Percentiles rank a stretch among this genome's conserved stretches.
Conservation (phyloP, 2,329 filamentous ascomycete species). For the Arthroderma sp. region DNA sequence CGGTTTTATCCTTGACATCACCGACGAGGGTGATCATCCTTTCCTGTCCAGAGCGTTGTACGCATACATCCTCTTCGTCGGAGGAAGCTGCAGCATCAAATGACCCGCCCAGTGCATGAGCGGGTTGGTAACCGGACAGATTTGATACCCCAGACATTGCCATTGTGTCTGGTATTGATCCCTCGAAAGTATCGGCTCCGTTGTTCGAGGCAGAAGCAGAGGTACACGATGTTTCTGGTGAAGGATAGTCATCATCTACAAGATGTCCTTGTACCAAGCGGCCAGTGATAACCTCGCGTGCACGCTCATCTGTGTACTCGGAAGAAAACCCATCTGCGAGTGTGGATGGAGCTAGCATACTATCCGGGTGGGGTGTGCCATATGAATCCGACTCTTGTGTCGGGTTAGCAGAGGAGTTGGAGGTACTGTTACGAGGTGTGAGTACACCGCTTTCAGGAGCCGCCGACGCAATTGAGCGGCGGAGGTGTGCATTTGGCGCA, state of each 20-base stretch:
- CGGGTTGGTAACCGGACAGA: constrained; percentile 57
- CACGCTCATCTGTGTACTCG: constrained; percentile 66
- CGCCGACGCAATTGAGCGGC: not conserved
- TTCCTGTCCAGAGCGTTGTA: constrained; percentile 62
- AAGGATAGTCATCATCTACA: constrained; percentile 85
- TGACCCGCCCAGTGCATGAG: constrained; percentile 68
- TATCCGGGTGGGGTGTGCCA: constrained; percentile 2
- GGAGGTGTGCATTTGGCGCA: not conserved
- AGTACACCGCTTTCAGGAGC: not conserved
- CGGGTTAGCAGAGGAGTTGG: constrained; percentile 4
- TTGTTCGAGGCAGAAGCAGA: constrained; percentile 49
- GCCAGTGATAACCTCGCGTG: constrained; percentile 80
- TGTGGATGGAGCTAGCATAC: not conserved
- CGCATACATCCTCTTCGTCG: constrained; percentile 65
- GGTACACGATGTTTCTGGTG: constrained; percentile 49
- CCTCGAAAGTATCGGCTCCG: constrained; percentile 37
- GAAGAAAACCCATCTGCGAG: constrained; percentile 18
- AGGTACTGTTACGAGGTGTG: not conserved
- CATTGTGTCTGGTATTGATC: constrained; percentile 67
- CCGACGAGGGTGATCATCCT: constrained; percentile 97
- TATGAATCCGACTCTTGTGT: not conserved
- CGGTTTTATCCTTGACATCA: constrained; percentile 74
- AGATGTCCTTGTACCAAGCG: constrained; percentile 88
- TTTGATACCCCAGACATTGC: constrained; percentile 69
- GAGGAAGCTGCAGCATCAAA: constrained; percentile 77